Conservation (phyloP, 2,329 filamentous ascomycete genomes). For the Colletotrichum sp. region DNA sequence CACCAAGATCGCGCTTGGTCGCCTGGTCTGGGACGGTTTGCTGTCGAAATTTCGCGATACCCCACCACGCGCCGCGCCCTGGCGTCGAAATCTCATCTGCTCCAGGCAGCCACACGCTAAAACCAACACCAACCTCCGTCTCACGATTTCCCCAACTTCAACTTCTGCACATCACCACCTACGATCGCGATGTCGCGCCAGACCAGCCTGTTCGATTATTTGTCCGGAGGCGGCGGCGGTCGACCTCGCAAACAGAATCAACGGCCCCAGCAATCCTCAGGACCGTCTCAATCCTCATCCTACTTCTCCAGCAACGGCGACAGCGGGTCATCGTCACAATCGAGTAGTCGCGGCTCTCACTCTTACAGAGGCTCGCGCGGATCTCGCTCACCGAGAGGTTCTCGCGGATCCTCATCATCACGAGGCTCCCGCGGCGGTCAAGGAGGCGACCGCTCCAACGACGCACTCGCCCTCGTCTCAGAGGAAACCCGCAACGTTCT, state of each 20-base stretch:
- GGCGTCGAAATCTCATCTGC: not conserved
- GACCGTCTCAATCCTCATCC: not conserved
- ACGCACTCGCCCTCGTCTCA: conserved; percentile 32
- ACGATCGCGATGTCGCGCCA: not conserved
- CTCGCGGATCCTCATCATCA: not conserved
- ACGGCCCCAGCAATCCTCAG: conserved; percentile 9
- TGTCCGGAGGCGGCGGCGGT: not conserved
- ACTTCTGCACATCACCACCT: not conserved
- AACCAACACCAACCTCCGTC: not conserved
- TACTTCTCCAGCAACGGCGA: not conserved
- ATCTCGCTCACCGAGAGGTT: not conserved
- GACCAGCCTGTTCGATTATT: not conserved
- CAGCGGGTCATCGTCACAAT: not conserved
- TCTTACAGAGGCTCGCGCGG: not conserved
- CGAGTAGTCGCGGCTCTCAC: not conserved
- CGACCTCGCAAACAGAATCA: not conserved
- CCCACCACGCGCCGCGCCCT: not conserved
- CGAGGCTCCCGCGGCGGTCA: not conserved
- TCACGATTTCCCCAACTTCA: not conserved
- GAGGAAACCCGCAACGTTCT: conserved; percentile 52
- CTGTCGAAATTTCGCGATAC: not conserved
- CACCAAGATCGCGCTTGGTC: not conserved
- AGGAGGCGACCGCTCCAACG: not conserved
- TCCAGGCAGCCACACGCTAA: not conserved
- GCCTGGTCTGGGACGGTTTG: not conserved